Evolutionary conservation across 768 basidiomycete species (phyloP).

Genomic region (Mycena pura): DNA sequence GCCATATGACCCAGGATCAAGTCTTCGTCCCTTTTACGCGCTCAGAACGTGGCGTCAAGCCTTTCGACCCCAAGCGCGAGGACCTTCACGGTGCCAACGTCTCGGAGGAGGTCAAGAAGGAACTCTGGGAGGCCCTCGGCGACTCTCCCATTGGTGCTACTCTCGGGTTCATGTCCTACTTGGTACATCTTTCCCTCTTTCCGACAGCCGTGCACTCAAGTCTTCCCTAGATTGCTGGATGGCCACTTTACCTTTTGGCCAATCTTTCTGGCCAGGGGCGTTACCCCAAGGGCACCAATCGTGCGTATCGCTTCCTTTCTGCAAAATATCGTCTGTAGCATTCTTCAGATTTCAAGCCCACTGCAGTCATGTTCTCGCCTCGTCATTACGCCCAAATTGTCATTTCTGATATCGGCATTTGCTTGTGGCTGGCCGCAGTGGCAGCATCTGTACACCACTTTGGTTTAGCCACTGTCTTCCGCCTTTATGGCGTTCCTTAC

Average conservation of each 20-base stretch:
- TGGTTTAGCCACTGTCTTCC: constrained; percentile 77
- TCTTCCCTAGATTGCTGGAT: constrained; percentile 68
- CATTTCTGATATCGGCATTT: constrained; percentile 82
- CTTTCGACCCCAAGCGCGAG: constrained; percentile 70
- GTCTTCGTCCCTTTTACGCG: constrained; percentile 94
- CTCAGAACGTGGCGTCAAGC: constrained; percentile 67
- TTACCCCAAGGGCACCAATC: constrained; percentile 83
- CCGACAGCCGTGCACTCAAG: not conserved
- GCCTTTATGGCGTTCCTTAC: constrained; percentile 64
- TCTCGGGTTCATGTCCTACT: constrained; percentile 57
- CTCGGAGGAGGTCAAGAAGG: constrained; percentile 67
- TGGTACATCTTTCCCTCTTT: constrained; percentile 50
- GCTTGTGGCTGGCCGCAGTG: constrained; percentile 72
- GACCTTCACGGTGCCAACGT: constrained; percentile 70
- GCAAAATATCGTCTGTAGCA: too few species aligned
- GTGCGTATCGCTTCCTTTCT: constrained; percentile 52
- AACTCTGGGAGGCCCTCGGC: constrained; percentile 85
- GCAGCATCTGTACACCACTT: constrained; percentile 58
- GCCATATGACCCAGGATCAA: constrained; percentile 93
- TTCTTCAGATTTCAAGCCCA: constrained; percentile 74
- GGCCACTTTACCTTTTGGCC: constrained; percentile 80
- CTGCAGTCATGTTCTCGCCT: constrained; percentile 80
- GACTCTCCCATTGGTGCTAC: constrained; percentile 86
- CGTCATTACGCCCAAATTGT: constrained; percentile 81
- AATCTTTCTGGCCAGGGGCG: constrained; percentile 90